Evolutionary conservation across 495 filamentous ascomycete species (phyloP).

Genomic region (Saxophila tyrrhenica): DNA sequence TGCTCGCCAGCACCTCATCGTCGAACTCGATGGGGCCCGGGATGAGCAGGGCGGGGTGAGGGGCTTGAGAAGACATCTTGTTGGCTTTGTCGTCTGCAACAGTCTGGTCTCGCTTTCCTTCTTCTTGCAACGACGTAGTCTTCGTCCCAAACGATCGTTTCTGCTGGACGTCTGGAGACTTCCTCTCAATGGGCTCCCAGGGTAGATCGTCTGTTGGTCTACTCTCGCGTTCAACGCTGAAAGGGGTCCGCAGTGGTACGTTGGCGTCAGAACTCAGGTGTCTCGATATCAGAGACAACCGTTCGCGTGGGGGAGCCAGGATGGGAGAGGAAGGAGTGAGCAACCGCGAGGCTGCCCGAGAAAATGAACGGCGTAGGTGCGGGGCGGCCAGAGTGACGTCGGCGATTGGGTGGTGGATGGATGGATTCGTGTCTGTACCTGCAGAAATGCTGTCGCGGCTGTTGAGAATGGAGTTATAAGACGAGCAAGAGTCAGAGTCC

Average conservation of each 20-base stretch:
- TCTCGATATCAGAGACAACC: constrained; percentile 69
- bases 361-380: constrained; percentile 1
- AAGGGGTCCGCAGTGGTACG: constrained; percentile 55
- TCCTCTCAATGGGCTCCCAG: constrained; percentile 40
- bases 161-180: constrained; percentile 14
- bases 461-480: no score
- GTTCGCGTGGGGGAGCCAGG: constrained; percentile 24
- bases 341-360: constrained; percentile 2
- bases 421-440: background rate
- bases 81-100: constrained; percentile 2
- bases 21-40: constrained; percentile 98
- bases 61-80: constrained; percentile 69
- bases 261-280: constrained; percentile 56
- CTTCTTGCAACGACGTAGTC: constrained; percentile 18
- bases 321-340: constrained; percentile 1
- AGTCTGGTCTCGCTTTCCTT: constrained; percentile 12
- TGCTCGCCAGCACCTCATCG: constrained; percentile 88
- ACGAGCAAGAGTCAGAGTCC: no score
- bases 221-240: constrained; percentile 50
- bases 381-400: constrained; percentile 15
- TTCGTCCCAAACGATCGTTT: constrained; percentile 19
- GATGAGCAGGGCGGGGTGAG: constrained; percentile 77
- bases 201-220: constrained; percentile 45
- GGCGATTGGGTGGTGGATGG: background rate
- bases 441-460: background rate